Evolutionary conservation across 805 yeast species (phyloP).

Genomic region (Candida glaebosa): DNA sequence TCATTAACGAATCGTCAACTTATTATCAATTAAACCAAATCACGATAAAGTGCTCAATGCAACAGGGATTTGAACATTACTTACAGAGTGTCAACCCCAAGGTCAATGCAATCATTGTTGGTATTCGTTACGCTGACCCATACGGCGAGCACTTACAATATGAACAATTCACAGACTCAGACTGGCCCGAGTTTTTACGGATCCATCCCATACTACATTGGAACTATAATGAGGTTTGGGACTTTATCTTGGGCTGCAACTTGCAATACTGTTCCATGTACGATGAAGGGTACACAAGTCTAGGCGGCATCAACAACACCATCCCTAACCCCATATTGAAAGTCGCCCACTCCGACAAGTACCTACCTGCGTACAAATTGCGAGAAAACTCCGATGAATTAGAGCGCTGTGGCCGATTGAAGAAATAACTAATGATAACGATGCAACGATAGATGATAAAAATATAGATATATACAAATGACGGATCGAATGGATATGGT

Average conservation of each 20-base stretch:
- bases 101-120: constrained; percentile 77
- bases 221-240: constrained; percentile 84
- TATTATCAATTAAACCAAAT: constrained; percentile 54
- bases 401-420: constrained; percentile 37
- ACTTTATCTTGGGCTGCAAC: constrained; percentile 57
- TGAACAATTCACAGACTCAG: constrained; percentile 76
- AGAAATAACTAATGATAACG: constrained; percentile 3
- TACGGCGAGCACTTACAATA: constrained; percentile 57
- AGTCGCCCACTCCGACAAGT: constrained; percentile 20
- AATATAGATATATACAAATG: constrained; percentile 2
- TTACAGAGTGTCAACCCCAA: constrained; percentile 45
- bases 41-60: constrained; percentile 48
- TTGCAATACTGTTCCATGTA: constrained; percentile 73
- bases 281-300: constrained; percentile 81
- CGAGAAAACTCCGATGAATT: constrained; percentile 61
- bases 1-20: constrained; percentile 53
- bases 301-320: constrained; percentile 78
- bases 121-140: constrained; percentile 87
- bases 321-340: constrained; percentile 59
- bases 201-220: constrained; percentile 88
- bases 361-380: constrained; percentile 56
- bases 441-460: constrained; percentile 1
- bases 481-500: background rate
- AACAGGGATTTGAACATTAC: constrained; percentile 66
- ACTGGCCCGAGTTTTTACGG: constrained; percentile 87